Conservation (phyloP, 208 protist genomes). For the Trypanosomatidae sp. region DNA sequence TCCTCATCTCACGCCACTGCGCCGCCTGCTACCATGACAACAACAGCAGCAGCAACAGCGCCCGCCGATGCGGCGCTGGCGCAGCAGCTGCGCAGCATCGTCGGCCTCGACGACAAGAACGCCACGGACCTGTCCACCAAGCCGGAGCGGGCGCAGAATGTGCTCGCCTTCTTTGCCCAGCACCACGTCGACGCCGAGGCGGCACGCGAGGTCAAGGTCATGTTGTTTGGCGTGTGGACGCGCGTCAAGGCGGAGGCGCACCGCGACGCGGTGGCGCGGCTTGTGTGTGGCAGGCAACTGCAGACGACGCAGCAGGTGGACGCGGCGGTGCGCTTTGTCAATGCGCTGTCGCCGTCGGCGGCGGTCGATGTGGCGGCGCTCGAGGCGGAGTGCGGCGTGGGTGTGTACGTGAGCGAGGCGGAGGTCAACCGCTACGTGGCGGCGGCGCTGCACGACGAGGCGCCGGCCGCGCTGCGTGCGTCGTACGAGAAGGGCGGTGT, state of each 20-base stretch:
- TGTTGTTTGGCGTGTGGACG: conserved; percentile 78
- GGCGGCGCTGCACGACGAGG: conserved; percentile 31
- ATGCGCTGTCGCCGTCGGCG: conserved; percentile 12
- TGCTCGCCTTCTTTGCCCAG: conserved; percentile 60
- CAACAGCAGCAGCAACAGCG: no score
- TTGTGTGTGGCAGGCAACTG: conserved; percentile 43
- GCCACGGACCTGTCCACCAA: conserved; percentile 79
- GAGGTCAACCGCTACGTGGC: conserved; percentile 32
- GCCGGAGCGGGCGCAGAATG: conserved; percentile 64
- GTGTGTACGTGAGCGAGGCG: conserved; percentile 33
- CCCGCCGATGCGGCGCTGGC: no score
- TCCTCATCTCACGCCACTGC: no score
- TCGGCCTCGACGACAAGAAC: conserved; percentile 84
- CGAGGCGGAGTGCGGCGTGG: conserved; percentile 66
- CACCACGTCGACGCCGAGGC: conserved; percentile 24
- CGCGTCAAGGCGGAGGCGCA: conserved; percentile 63
- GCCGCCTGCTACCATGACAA: no score
- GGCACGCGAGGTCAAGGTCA: conserved; percentile 74
- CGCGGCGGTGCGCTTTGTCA: conserved; percentile 69
- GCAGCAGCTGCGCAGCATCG: conserved; percentile 64
- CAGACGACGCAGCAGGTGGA: conserved; percentile 78
- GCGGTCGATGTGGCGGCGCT: conserved; percentile 27
- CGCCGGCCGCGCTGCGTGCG: conserved; percentile 30
- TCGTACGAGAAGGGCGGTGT: conserved; percentile 73
- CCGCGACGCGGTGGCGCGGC: conserved; percentile 51